These are phyloP conservation scores for Nitzschia sp. DNA, from an alignment of 108 stramenopile genomes.

Conservation along the genomic window DNA sequence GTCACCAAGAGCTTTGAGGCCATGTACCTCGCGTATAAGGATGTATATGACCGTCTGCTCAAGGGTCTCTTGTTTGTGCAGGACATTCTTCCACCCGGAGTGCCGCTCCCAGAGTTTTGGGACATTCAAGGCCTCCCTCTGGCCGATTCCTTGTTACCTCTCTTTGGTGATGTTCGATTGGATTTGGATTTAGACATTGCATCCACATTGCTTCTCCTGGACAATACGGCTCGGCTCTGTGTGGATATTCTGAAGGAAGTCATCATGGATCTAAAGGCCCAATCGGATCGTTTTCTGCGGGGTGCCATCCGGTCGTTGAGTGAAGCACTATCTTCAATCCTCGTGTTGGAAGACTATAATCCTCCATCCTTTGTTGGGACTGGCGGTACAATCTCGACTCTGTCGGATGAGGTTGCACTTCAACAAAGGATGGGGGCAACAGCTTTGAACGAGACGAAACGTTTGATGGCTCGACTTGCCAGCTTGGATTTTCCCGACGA, in stretches of 20 bases:
- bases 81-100: conserved; percentile 42
- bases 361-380: conserved; percentile 41
- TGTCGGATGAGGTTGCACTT: conserved; percentile 16
- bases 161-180: conserved; percentile 2
- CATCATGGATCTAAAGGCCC: conserved; percentile 8
- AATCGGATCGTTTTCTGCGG: conserved; percentile 15
- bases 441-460: not conserved
- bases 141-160: conserved; percentile 31
- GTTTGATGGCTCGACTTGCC: not conserved
- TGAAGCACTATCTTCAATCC: conserved; percentile 11
- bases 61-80: conserved; percentile 24
- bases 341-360: conserved; percentile 43
- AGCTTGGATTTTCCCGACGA: not conserved
- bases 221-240: conserved; percentile 7
- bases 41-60: conserved; percentile 28
- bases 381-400: conserved; percentile 5
- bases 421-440: not conserved
- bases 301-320: not conserved
- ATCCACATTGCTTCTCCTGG: not conserved
- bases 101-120: conserved; percentile 34
- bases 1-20: conserved; percentile 21
- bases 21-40: conserved; percentile 25
- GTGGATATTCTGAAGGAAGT: conserved; percentile 6
- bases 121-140: conserved; percentile 29
- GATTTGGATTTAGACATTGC: conserved; percentile 7